Percentiles rank a stretch among this genome's conserved stretches.
These are phyloP conservation scores for Claviceps fusiformis DNA, from an alignment of 2,329 filamentous ascomycete genomes.

Conservation along the genomic window DNA sequence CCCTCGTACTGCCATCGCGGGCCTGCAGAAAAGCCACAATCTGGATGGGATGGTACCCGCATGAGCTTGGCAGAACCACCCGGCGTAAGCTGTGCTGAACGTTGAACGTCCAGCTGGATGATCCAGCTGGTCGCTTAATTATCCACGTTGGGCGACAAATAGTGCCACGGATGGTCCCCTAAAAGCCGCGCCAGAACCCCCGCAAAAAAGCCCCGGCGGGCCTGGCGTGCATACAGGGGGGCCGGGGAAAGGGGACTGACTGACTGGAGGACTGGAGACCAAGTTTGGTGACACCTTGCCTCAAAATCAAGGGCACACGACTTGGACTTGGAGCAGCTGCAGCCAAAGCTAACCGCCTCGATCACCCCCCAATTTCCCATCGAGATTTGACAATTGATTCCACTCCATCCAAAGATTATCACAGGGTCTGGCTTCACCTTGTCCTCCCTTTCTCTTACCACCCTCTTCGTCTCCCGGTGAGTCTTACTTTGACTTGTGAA, in stretches of 20 bases:
- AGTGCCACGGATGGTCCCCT: conserved; percentile 1
- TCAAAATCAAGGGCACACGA: conserved; percentile 13
- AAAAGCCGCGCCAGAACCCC: background rate
- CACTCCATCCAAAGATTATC: background rate
- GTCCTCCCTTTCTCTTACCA: background rate
- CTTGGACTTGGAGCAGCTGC: conserved; percentile 6
- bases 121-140: conserved; percentile 4
- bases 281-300: conserved; percentile 21
- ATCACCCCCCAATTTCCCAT: conserved; percentile 1
- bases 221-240: background rate
- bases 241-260: background rate
- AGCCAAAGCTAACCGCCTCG: background rate
- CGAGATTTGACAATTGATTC: background rate
- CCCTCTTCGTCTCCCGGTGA: conserved; percentile 1
- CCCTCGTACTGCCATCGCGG: too few relatives aligned
- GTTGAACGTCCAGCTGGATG: too few relatives aligned
- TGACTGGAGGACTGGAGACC: too few relatives aligned
- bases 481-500: background rate
- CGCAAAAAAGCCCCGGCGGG: background rate
- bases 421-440: background rate
- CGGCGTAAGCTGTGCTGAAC: background rate
- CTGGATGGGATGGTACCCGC: background rate
- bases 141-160: background rate
- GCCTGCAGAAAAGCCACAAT: too few relatives aligned
- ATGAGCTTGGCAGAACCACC: background rate